Evolutionary conservation across 371 early-diverging fungal genomes (phyloP).

Genomic region (Mucor saturninus): DNA sequence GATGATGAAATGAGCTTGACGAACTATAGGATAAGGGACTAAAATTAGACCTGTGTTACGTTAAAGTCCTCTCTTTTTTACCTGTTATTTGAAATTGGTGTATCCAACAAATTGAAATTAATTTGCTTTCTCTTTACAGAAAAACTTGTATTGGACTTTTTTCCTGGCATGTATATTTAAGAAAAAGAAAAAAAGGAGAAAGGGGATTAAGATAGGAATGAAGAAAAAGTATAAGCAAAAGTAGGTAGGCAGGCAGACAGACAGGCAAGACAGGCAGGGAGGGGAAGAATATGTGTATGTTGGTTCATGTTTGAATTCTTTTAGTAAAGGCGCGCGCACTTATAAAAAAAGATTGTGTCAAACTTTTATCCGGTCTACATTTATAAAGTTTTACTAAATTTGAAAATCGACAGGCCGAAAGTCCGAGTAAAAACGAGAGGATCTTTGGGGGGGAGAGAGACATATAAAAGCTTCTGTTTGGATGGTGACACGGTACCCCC

Average conservation of each 20-base stretch:
- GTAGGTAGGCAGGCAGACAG: too few relatives aligned
- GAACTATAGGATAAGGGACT: neutral
- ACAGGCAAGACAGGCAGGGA: too few relatives aligned
- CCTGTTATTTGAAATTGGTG: slow-evolving; percentile 21
- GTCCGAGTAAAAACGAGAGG: too few relatives aligned
- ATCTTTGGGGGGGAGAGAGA: too few relatives aligned
- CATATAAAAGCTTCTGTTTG: neutral
- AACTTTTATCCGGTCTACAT: slow-evolving; percentile 5
- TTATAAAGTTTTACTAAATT: slow-evolving; percentile 5
- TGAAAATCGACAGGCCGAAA: neutral
- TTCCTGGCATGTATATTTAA: neutral
- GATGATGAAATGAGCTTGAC: slow-evolving; percentile 1
- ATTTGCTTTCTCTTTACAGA: slow-evolving; percentile 43
- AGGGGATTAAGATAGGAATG: neutral
- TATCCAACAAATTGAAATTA: slow-evolving; percentile 38
- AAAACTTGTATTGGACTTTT: slow-evolving; percentile 6
- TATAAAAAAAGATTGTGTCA: too few relatives aligned
- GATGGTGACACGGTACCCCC: neutral
- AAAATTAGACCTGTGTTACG: slow-evolving; percentile 5
- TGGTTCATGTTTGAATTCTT: too few relatives aligned
- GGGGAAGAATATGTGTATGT: too few relatives aligned
- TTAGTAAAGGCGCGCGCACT: neutral
- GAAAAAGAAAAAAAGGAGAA: neutral
- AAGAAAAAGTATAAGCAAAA: too few relatives aligned
- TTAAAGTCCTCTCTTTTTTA: neutral